Evolutionary conservation across 345 rosid species (phyloP), one percentile per base, ranked within the genome.

Genomic region (Eucalyptus sp.): DNA sequence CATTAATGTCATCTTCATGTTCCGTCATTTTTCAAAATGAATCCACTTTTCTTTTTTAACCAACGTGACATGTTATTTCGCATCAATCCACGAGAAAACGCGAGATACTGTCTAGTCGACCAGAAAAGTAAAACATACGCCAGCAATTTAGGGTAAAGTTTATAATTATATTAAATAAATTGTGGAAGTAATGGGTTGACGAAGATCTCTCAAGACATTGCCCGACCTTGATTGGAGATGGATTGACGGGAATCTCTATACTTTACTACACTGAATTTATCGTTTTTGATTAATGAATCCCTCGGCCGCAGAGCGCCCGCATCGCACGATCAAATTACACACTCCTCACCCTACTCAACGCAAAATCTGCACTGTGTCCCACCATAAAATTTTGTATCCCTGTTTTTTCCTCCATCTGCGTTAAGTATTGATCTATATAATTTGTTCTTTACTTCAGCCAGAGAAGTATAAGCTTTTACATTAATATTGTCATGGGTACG

Each of bases 41-140:
- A 51, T 17, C 4, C 4, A 51, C 8, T 51, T 1, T 17, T 16
- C 7, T 6, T 17, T 9, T 17, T 17, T 6, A 51, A 17, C 0
- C 7, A 17, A 0, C 20, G 2, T 0, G 8, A 0, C 3, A 0
- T 51, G 8, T 51, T 2, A 51, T 51, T 1, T 6, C 0, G 4
- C 54, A 17, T 51, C 4, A 3, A 17, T 51, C 8, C 8, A 3
- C 1, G 0, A 7, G 0, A 51, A 17, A 17, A 51, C 50, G 4
- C 3, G 54, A 51, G 54, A 4, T 17, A 22, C 22, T 33, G 33
- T 33, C 33, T 33, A 33, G 33, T 33, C 33, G 3, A 33, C 33
- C 2, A 33, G 33, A 51, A 6, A 51, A 16, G 8, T 16, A 1
- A 0, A 51, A 16, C 22, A 51, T 1, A 16, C 6, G 54, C 8